Evolutionary conservation across 805 yeast genomes (phyloP).

Genomic region (Pichia cabralensis): DNA sequence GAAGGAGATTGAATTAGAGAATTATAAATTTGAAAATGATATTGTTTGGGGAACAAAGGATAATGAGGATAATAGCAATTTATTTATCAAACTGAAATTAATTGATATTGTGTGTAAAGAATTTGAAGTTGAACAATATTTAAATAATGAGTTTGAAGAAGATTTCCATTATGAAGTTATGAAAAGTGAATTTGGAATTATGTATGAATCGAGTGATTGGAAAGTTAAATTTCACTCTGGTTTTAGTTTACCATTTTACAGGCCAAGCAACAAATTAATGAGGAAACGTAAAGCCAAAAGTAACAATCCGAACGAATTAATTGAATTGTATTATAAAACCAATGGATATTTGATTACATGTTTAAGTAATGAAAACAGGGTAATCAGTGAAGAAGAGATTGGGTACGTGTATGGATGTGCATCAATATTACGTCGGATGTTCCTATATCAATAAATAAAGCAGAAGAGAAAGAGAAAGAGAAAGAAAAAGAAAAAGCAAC

Average conservation of each 20-base stretch:
- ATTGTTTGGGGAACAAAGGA: slow-evolving; percentile 33
- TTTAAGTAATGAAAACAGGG: slow-evolving; percentile 28
- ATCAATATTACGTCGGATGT: slow-evolving; percentile 38
- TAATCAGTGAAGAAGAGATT: slow-evolving; percentile 28
- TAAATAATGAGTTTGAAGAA: no score
- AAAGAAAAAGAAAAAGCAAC: no score
- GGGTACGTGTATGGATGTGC: slow-evolving; percentile 38
- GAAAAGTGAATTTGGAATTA: slow-evolving; percentile 43
- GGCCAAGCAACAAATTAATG: slow-evolving; percentile 34
- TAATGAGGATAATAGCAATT: slow-evolving; percentile 15
- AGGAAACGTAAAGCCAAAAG: slow-evolving; percentile 24
- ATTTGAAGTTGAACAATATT: no score
- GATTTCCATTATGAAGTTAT: slow-evolving; percentile 35
- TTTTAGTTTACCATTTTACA: slow-evolving; percentile 41
- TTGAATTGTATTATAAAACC: slow-evolving; percentile 38
- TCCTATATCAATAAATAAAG: slow-evolving; percentile 16
- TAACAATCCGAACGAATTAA: slow-evolving; percentile 11
- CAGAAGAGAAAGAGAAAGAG: neutral
- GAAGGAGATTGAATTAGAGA: slow-evolving; percentile 35
- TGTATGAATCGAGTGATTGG: slow-evolving; percentile 23
- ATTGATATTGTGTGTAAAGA: no score
- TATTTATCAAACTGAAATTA: no score
- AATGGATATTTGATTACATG: slow-evolving; percentile 45
- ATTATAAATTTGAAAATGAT: slow-evolving; percentile 30
- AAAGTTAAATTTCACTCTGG: slow-evolving; percentile 36